Conservation (phyloP, 805 yeast genomes). For the Metschnikowia henanensis region DNA sequence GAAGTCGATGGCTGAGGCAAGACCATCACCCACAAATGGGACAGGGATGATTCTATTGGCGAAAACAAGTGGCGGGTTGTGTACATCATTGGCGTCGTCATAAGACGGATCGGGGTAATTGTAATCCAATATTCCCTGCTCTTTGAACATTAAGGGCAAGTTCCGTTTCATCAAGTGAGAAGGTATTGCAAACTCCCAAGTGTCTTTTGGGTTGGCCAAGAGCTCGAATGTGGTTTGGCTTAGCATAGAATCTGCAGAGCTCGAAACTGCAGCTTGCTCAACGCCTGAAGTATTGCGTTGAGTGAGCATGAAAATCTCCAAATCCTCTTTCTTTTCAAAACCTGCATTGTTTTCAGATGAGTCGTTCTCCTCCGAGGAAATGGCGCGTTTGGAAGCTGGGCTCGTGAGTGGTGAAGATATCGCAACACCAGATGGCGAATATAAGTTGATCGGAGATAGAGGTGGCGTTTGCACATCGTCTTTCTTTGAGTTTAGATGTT, state of each 20-base stretch:
- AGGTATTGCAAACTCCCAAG: constrained; percentile 26
- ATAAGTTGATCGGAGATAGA: not conserved
- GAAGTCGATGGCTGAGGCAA: not conserved
- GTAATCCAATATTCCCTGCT: constrained; percentile 47
- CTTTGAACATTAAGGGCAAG: constrained; percentile 35
- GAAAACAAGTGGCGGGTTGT: constrained; percentile 54
- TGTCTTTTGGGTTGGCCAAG: constrained; percentile 9
- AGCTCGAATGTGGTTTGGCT: constrained; percentile 13
- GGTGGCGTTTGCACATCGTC: not conserved
- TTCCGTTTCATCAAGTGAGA: constrained; percentile 15
- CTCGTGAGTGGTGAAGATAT: constrained; percentile 1
- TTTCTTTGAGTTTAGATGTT: too few species aligned
- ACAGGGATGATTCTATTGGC: constrained; percentile 66
- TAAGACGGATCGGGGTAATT: constrained; percentile 67
- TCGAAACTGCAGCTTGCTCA: not conserved
- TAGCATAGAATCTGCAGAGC: constrained; percentile 3
- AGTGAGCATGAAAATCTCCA: constrained; percentile 14
- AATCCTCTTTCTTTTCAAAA: constrained; percentile 3
- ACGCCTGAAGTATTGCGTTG: constrained; percentile 5
- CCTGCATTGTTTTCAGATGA: not conserved
- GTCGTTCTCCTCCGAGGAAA: not conserved
- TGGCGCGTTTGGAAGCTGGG: not conserved
- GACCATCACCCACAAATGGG: constrained; percentile 18
- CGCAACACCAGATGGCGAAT: not conserved
- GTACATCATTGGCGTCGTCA: constrained; percentile 51